Conservation (phyloP, 2,329 filamentous ascomycete species). For the Aspergillus novoparasiticus region DNA sequence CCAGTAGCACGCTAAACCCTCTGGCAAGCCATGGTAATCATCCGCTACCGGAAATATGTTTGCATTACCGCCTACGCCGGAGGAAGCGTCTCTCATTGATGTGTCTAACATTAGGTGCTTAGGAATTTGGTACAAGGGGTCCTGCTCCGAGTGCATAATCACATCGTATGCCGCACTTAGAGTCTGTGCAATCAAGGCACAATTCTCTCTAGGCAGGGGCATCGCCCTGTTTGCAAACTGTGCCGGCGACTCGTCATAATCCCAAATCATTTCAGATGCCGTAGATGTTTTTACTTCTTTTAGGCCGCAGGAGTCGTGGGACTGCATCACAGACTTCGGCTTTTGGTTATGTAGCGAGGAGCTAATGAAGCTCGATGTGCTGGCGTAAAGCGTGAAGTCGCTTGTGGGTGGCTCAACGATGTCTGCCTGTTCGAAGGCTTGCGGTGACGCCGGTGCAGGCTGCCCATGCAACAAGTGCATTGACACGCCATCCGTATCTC, state of each 20-base stretch:
- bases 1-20: not conserved
- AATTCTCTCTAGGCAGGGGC: not conserved
- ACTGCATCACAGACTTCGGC: not conserved
- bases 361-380: not conserved
- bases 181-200: not conserved
- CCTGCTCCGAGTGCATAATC: slow-evolving; percentile 5
- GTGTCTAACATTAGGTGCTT: not conserved
- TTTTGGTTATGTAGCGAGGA: not conserved
- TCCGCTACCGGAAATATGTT: not conserved
- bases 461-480: not conserved
- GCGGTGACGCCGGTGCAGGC: not conserved
- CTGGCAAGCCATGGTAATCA: not conserved
- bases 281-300: not conserved
- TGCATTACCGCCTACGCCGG: not conserved
- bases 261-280: not conserved
- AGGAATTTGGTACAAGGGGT: not conserved
- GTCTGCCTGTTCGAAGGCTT: not conserved
- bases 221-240: not conserved
- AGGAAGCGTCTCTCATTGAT: not conserved
- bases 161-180: slow-evolving; percentile 4
- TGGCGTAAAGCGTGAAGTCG: not conserved
- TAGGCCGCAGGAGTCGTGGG: no score
- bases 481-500: not conserved
- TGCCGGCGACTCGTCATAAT: not conserved
- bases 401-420: not conserved